Base-by-base conservation (phyloP, 805 yeast species). In the Yarrowia phangngaensis region DNA sequence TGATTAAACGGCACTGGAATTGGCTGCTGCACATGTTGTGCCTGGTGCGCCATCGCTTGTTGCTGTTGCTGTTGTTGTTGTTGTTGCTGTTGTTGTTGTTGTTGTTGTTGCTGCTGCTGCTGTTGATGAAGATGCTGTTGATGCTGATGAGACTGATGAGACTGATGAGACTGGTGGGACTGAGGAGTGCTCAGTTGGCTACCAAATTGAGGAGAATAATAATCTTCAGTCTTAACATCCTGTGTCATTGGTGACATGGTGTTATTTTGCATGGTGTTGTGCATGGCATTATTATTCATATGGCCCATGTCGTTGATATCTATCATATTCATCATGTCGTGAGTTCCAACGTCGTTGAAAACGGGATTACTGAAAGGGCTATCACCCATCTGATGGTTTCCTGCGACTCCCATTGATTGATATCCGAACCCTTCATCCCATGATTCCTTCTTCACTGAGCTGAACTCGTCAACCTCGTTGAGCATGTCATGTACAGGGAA, bases 401-500 rank as follows among this genome's bases (percentile, higher is more conserved):
- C n/a, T 19, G 20, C 30, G 23, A 22, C 29, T 30, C 24, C 7
- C 24, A 22, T 22, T 22, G 24, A 38, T n/a, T n/a, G n/a, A n/a
- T n/a, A 38, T 4, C 45, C 45, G 9, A 38, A 38, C 7, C 24
- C 24, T 4, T 27, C 32, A 14, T 38, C 45, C 45, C 45, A 38
- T 11, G 32, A 26, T 14, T 38, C 45, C 32, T 38, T 38, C 45
- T 38, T 38, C 24, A 19, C 32, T 8, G 8, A 38, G 32, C n/a
- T n/a, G n/a, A n/a, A n/a, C n/a, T 38, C 45, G 30, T 38, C 32
- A 14, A 9, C 17, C 19, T 24, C 45, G 32, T 16, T 16, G 30
- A 38, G 26, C 45, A 38, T 38, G 32, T 38, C 32, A 23, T 38
- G 32, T 8, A 36, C 27, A 24, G 45, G 45, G 24, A 38, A 38